Conservation (phyloP, 192 early-diverging fungal species). For the Coemansia sp. region DNA sequence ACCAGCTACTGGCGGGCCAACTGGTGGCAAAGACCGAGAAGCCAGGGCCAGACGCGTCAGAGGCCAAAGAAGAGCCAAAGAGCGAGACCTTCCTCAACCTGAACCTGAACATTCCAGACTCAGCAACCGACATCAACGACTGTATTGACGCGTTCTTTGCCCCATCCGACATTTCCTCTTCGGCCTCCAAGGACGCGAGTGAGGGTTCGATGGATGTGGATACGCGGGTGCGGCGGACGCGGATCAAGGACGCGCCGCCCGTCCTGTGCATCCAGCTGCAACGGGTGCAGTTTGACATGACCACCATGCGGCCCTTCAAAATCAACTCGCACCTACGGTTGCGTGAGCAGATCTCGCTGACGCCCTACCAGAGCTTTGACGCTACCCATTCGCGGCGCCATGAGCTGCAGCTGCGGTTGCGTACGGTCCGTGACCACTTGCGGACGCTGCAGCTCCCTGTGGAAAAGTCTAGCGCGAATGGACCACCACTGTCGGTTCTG, state of each 20-base stretch:
- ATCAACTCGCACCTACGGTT: constrained; percentile 62
- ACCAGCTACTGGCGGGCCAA: constrained; percentile 25
- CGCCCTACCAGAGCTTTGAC: constrained; percentile 47
- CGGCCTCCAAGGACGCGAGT: too few relatives aligned
- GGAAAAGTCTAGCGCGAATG: neutral
- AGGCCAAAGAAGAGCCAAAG: neutral
- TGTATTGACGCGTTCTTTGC: constrained; percentile 38
- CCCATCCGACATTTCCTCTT: constrained; percentile 12
- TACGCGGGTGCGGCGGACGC: constrained; percentile 7
- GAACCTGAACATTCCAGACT: constrained; percentile 23
- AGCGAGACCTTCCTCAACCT: constrained; percentile 33
- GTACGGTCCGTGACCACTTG: constrained; percentile 1
- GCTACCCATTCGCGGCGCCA: neutral
- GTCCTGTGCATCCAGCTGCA: constrained; percentile 66
- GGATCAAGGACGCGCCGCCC: constrained; percentile 51
- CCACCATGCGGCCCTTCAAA: constrained; percentile 56
- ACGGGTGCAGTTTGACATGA: constrained; percentile 62
- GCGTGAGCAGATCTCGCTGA: constrained; percentile 56
- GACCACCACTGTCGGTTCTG: constrained; percentile 26
- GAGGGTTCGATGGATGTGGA: too few relatives aligned
- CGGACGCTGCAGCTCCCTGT: constrained; percentile 10
- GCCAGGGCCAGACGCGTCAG: neutral
- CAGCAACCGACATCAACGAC: constrained; percentile 38
- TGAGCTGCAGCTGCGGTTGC: constrained; percentile 3
- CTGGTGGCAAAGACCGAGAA: constrained; percentile 10